Percentiles rank a stretch among this genome's conserved stretches.
phyloP scores from a whole-genome alignment of 208 protist species.

The Trypanosoma theileri region DNA sequence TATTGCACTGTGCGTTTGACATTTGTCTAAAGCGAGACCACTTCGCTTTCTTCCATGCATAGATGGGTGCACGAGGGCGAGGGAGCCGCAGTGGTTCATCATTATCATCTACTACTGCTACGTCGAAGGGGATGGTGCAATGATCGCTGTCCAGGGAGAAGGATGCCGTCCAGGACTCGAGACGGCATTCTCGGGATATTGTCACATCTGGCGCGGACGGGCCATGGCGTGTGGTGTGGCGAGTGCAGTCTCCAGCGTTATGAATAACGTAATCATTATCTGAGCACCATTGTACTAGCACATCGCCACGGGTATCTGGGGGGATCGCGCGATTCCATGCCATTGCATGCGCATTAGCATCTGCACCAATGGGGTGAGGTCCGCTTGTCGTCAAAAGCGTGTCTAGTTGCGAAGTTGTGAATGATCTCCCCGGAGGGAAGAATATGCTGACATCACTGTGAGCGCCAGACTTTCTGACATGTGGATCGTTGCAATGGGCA shows the following conservation, averaged over 20 bases:
- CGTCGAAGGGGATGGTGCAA: slow-evolving; percentile 11
- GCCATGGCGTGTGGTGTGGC: not conserved
- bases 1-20: not conserved
- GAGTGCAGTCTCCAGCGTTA: not conserved
- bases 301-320: not conserved
- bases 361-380: not conserved
- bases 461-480: no score
- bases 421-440: no score
- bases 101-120: not conserved
- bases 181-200: not conserved
- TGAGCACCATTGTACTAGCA: slow-evolving; percentile 6
- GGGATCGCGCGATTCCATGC: slow-evolving; percentile 4
- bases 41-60: slow-evolving; percentile 23
- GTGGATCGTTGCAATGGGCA: no score
- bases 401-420: no score
- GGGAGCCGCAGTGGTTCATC: not conserved
- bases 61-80: not conserved
- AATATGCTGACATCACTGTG: no score
- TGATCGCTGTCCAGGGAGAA: slow-evolving; percentile 15
- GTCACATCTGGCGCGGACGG: not conserved
- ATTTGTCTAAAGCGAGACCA: not conserved
- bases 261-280: slow-evolving; percentile 2
- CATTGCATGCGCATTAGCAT: not conserved
- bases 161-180: not conserved
- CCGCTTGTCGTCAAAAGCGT: no score